Conservation (phyloP, 768 basidiomycete species). For the Strobilomyces dryophilus region DNA sequence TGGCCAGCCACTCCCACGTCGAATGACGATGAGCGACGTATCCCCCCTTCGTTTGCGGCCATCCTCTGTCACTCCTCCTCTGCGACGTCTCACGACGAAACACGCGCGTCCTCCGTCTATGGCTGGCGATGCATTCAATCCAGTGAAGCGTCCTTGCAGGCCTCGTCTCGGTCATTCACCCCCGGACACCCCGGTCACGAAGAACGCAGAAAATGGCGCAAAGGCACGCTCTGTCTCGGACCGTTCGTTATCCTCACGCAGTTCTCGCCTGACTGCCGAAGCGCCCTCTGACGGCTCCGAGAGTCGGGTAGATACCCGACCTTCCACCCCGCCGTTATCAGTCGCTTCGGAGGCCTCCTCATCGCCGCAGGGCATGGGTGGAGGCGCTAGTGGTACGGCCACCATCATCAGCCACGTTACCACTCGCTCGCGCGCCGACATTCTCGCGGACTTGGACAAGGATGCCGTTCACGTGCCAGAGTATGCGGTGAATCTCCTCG, state of each 20-base stretch:
- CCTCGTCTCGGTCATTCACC: slow-evolving; percentile 15
- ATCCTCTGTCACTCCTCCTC: slow-evolving; percentile 23
- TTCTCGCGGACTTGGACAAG: slow-evolving; percentile 33
- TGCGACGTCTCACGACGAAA: slow-evolving; percentile 24
- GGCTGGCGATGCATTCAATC: slow-evolving; percentile 26
- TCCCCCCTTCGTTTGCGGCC: slow-evolving; percentile 34
- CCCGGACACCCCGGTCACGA: slow-evolving; percentile 16
- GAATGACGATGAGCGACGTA: slow-evolving; percentile 34
- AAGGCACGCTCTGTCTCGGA: slow-evolving; percentile 15
- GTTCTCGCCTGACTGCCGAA: slow-evolving; percentile 22
- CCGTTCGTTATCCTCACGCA: slow-evolving; percentile 15
- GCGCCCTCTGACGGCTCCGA: slow-evolving; percentile 20
- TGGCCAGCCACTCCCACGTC: slow-evolving; percentile 30
- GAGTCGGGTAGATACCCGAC: slow-evolving; percentile 21
- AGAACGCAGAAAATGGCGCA: slow-evolving; percentile 15
- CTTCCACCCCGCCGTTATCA: slow-evolving; percentile 29
- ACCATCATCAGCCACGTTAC: slow-evolving; percentile 35
- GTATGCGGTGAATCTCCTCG: slow-evolving; percentile 43
- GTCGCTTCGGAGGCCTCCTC: slow-evolving; percentile 24
- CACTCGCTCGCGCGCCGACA: slow-evolving; percentile 34
- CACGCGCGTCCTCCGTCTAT: slow-evolving; percentile 25
- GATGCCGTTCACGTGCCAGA: slow-evolving; percentile 38
- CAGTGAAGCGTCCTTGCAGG: slow-evolving; percentile 28
- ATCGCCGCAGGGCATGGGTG: slow-evolving; percentile 19
- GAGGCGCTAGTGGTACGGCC: slow-evolving; percentile 29